Conservation (phyloP, 495 filamentous ascomycete species). For the Clohesyomyces aquaticus region DNA sequence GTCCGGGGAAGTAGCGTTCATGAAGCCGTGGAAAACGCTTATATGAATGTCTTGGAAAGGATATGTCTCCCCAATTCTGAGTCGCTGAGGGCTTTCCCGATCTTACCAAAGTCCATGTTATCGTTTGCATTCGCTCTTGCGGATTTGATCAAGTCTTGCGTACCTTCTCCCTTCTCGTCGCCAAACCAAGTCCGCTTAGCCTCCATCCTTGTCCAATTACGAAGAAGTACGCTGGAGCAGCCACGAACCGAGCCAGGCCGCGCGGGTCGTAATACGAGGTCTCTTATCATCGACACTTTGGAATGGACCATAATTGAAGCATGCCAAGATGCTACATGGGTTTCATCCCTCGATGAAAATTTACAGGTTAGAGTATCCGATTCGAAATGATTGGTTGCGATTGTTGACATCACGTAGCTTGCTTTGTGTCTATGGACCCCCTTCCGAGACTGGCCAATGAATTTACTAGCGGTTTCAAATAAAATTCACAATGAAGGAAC, state of each 20-base stretch:
- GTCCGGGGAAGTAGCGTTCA: background rate
- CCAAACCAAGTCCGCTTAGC: constrained; percentile 27
- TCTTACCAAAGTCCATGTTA: constrained; percentile 13
- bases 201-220: constrained; percentile 13
- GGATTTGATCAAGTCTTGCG: constrained; percentile 28
- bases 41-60: constrained; percentile 21
- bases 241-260: background rate
- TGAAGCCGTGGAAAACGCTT: constrained; percentile 20
- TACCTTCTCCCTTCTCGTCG: constrained; percentile 7
- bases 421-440: constrained; percentile 35
- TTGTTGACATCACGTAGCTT: constrained; percentile 28
- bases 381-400: background rate
- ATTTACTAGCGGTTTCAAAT: constrained; percentile 19
- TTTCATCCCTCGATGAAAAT: constrained; percentile 17
- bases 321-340: constrained; percentile 3
- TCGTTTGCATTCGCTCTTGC: constrained; percentile 17
- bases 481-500: constrained; percentile 12
- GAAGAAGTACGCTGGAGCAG: constrained; percentile 17
- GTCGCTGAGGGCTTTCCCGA: background rate
- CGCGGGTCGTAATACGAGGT: background rate
- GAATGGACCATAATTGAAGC: constrained; percentile 8
- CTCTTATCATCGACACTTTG: constrained; percentile 20
- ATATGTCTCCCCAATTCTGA: constrained; percentile 4
- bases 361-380: constrained; percentile 28
- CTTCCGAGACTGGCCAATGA: constrained; percentile 26